Evolutionary conservation across 176 grass and related monocot species (phyloP), one percentile per base, ranked within the genome.

Genomic region (Musa acuminata): DNA sequence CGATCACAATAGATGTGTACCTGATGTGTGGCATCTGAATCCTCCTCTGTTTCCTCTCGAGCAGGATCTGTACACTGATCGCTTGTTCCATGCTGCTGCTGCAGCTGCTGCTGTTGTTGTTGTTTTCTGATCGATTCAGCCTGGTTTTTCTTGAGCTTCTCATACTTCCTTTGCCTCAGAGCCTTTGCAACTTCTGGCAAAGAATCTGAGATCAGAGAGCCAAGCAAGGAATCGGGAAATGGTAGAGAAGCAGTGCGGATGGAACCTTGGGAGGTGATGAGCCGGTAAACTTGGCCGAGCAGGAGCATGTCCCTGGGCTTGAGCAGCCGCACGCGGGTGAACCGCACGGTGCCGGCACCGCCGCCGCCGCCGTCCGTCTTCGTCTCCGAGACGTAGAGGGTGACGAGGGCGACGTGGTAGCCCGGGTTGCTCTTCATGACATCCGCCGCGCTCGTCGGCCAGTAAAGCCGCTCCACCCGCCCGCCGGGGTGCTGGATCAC

Each of bases 361-460:
- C 35, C 77, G 77, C 82, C 82, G 19, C 81, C 87, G 57, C 24
- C 83, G 79, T 80, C 85, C 48, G 75, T 75, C 11, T 74, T 79
- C 70, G 87, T 84, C 86, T 93, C 90, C 53, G 88, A 72, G 86
- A 91, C 75, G 21, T 72, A 89, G 59, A 91, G 80, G 10, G 90
- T 98, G 76, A 98, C 94, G 53, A 98, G 86, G 68, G 94, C 86
- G 29, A 98, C 90, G 82, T 87, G 89, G 83, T 98, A 88, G 8
- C 94, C 94, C 62, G 94, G 94, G 90, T 98, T 93, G 84, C 83
- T 85, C 60, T 82, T 81, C 94, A 98, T 98, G 2, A 98, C 90
- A 77, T 93, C 88, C 9, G 78, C 82, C 3, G 86, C 90, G 57
- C 64, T 87, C 12, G 86, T 85, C 62, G 94, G 55, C 82, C 84